Evolutionary conservation across 1,284 basidiomycete species (phyloP), one percentile per base, ranked within the genome.

Genomic region (Marasmius sp.): DNA sequence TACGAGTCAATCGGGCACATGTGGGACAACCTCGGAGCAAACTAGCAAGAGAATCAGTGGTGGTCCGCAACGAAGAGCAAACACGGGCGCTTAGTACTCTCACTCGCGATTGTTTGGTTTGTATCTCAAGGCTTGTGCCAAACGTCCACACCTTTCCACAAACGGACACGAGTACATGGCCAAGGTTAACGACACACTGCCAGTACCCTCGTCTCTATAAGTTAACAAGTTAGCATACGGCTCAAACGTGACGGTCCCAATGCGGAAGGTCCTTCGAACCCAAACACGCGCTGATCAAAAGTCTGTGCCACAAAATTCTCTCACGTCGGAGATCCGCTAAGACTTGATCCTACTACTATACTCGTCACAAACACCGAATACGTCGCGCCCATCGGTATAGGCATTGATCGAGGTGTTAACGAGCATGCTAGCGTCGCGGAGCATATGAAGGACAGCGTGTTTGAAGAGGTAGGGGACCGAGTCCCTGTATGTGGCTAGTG

Each of bases 131-230:
- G n/a, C n/a, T n/a, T n/a, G n/a, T n/a, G n/a, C n/a, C n/a, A n/a
- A n/a, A n/a, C n/a, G n/a, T n/a, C n/a, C n/a, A n/a, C n/a, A n/a
- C n/a, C n/a, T n/a, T n/a, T n/a, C n/a, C n/a, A n/a, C n/a, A n/a
- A n/a, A n/a, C n/a, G n/a, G n/a, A n/a, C n/a, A n/a, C n/a, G n/a
- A n/a, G n/a, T n/a, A n/a, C 95, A 98, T 97, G 18, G 96, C 95
- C 10, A 94, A 87, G 12, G 95, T 98, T 39, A 93, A 94, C n/a
- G 93, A 95, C 63, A 97, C 85, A 64, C 96, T 95, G 50, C 95
- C 95, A 45, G 95, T 97, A 52, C 97, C 92, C n/a, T n/a, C n/a
- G n/a, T n/a, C n/a, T n/a, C 95, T 96, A 98, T 89, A 95, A 68
- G 58, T 27, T 33, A 34, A 50, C 11, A 41, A 59, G 34, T 7